These are phyloP conservation scores for Isoetes taiwanensis DNA, from an alignment of 75 land plant genomes.

Conservation along the genomic window DNA sequence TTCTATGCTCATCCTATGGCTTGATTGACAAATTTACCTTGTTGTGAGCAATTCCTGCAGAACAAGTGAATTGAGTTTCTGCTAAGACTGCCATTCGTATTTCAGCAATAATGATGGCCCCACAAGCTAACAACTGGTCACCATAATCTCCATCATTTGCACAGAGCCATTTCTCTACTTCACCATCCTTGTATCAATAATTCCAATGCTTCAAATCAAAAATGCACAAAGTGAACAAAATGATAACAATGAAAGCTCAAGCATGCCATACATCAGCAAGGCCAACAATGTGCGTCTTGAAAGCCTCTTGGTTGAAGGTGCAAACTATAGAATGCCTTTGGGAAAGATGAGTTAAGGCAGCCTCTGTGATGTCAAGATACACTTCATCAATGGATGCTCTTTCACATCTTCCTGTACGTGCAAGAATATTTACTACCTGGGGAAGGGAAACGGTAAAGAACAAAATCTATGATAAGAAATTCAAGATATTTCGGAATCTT, in stretches of 20 bases:
- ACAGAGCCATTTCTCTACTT: slow-evolving; percentile 44
- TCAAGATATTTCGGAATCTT: too few relatives aligned
- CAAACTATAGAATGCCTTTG: slow-evolving; percentile 40
- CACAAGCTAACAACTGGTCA: slow-evolving; percentile 76
- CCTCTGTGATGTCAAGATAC: slow-evolving; percentile 92
- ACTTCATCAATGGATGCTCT: slow-evolving; percentile 99
- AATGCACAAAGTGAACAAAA: background rate
- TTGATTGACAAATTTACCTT: slow-evolving; percentile 41
- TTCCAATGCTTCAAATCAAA: background rate
- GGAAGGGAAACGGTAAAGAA: background rate
- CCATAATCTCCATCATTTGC: slow-evolving; percentile 35
- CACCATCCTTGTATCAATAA: slow-evolving; percentile 29
- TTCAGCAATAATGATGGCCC: slow-evolving; percentile 77
- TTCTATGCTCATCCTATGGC: too few relatives aligned
- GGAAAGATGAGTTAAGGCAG: slow-evolving; percentile 44
- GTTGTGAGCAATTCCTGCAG: slow-evolving; percentile 98
- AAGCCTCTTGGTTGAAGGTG: slow-evolving; percentile 43
- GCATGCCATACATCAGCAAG: slow-evolving; percentile 25
- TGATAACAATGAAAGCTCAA: background rate
- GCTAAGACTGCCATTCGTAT: slow-evolving; percentile 64
- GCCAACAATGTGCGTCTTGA: slow-evolving; percentile 75
- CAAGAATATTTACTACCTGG: slow-evolving; percentile 68
- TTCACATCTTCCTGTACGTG: slow-evolving; percentile 72
- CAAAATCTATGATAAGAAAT: background rate
- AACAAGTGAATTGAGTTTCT: slow-evolving; percentile 87